phyloP scores from a whole-genome alignment of 352 stramenopile species.

The Chrysophaeum taylorii region DNA sequence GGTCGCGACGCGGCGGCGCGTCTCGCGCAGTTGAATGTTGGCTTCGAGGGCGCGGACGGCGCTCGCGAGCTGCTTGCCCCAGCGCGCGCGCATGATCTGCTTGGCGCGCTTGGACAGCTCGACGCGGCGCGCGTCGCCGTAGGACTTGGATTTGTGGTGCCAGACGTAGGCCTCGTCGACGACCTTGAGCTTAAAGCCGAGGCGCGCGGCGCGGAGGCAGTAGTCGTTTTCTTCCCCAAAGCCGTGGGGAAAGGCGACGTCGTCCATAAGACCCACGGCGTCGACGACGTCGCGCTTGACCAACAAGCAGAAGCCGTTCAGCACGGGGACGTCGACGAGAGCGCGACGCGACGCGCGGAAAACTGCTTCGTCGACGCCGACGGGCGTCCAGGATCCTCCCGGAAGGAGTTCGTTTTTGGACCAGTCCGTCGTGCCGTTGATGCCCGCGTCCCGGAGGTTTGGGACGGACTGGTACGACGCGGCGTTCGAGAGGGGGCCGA shows the following conservation, averaged over 20 bases:
- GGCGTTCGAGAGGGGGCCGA: slow-evolving; percentile 4
- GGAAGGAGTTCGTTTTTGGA: slow-evolving; percentile 1
- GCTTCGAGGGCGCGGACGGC: neutral
- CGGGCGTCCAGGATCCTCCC: neutral
- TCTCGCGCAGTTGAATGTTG: neutral
- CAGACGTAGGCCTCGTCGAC: slow-evolving; percentile 8
- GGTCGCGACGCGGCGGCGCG: neutral
- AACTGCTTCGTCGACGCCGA: neutral
- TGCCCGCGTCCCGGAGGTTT: neutral
- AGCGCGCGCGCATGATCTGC: neutral
- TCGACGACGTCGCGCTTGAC: neutral
- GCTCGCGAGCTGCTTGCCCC: neutral
- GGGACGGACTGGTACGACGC: slow-evolving; percentile 6
- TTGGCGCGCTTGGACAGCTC: neutral
- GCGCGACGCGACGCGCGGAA: neutral
- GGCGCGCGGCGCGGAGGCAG: neutral
- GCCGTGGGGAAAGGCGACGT: slow-evolving; percentile 2
- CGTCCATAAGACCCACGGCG: neutral
- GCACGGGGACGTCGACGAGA: slow-evolving; percentile 5
- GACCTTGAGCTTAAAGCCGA: neutral
- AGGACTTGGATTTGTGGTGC: slow-evolving; percentile 11
- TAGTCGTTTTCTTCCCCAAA: slow-evolving; percentile 11
- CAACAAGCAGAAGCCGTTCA: slow-evolving; percentile 7
- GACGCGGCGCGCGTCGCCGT: neutral
- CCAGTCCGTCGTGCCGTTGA: neutral